Evolutionary conservation across 2,329 filamentous ascomycete species (phyloP), one percentile per base, ranked within the genome.

Genomic region (Stylonectria norvegica): DNA sequence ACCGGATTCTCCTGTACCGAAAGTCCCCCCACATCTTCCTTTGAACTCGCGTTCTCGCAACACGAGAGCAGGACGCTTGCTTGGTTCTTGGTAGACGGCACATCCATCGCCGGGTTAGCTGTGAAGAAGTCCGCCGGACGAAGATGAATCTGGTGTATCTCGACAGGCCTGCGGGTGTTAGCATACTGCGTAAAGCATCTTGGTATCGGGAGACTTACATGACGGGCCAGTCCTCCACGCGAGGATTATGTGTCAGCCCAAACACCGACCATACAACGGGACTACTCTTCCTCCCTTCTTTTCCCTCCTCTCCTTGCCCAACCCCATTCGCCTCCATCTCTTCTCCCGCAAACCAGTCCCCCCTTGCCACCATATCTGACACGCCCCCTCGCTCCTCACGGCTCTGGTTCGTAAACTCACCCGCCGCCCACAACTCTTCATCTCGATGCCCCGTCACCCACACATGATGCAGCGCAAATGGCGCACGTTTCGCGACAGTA

Each of bases 401-500:
- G 47, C 70, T 72, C 62, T 74, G 72, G 44, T 75, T 75, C 3
- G 72, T 75, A 36, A 68, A 75, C 50, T 72, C 68, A 6, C 73
- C 73, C 3, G 70, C 72, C 1, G 71, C 72, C 64, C 66, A 76
- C 11, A 74, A 55, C 59, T 76, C 72, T 20, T 65, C 68, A 42
- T 76, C 72, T 4, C 67, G 61, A 49, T 75, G 61, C 4, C 68
- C 69, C 2, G 72, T 76, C 7, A 75, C 64, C 72, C 72, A 76
- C 25, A 70, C 47, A 38, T 70, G 64, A 48, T 75, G 71, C 43
- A 60, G 60, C 2, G 70, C 70, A 45, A 69, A 76, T 31, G 59
- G 62, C 2, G 70, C 69, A n/a, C 72, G 60, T 32, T 59, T 62
- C 1, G 66, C 64, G 40, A 67, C 59, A n/a, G 65, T 57, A 53